Percentiles rank a stretch among this genome's conserved stretches.
Evolutionary conservation across 768 basidiomycete genomes (phyloP).

Genomic region (Tubosaeta brunneosetosa): DNA sequence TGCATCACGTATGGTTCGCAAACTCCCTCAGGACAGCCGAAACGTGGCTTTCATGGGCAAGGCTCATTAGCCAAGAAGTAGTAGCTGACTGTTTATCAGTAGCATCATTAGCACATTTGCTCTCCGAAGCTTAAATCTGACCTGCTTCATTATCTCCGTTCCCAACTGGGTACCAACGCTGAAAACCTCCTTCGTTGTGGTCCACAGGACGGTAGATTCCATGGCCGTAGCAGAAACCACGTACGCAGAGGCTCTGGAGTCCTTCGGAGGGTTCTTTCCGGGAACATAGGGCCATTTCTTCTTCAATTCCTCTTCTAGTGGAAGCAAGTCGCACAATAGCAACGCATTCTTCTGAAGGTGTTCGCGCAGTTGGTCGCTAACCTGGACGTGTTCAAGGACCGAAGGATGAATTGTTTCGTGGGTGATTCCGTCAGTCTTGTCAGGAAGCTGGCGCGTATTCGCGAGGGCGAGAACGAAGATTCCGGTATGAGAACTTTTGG

Average conservation of each 20-base stretch:
- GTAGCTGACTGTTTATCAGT: conserved; percentile 12
- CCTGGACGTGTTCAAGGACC: conserved; percentile 42
- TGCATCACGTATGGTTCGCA: not conserved
- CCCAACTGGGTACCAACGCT: conserved; percentile 13
- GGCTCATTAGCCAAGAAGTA: conserved; percentile 21
- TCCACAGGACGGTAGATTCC: conserved; percentile 12
- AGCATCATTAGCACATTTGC: conserved; percentile 6
- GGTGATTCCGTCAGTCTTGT: conserved; percentile 39
- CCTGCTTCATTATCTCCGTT: conserved; percentile 20
- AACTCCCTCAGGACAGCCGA: conserved; percentile 23
- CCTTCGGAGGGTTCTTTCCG: conserved; percentile 11
- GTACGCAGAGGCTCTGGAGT: conserved; percentile 9
- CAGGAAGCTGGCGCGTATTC: conserved; percentile 48
- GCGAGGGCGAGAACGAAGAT: conserved; percentile 47
- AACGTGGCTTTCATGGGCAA: conserved; percentile 23
- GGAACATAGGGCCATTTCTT: conserved; percentile 43
- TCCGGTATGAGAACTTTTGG: conserved; percentile 46
- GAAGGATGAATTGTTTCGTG: conserved; percentile 62
- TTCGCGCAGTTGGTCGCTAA: conserved; percentile 32
- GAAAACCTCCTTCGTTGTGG: conserved; percentile 15
- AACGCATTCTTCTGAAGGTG: conserved; percentile 40
- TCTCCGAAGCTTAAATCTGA: conserved; percentile 11
- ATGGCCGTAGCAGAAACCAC: not conserved
- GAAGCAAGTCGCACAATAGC: conserved; percentile 41
- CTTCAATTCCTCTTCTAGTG: conserved; percentile 51